Base-by-base conservation (phyloP, 179 eudicot genomes). In the Beta corolliflora region DNA sequence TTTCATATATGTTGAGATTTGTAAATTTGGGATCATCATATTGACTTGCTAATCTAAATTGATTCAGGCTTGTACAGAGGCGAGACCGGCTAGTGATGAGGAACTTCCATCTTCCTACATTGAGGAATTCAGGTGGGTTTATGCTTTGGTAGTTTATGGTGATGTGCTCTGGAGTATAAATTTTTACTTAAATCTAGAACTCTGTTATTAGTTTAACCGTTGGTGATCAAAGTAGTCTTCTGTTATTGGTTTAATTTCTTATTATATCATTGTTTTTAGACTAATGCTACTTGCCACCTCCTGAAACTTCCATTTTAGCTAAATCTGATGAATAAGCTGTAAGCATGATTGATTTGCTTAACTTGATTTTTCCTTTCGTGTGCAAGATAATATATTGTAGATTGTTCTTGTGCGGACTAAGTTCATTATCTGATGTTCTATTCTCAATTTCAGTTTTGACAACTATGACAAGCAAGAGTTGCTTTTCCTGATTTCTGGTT, bases 1-100 rank as follows among this genome's bases (percentile, higher is more conserved):
- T 21, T 21, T 23, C 9, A 25, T 65, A 65, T 77, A 23, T 15
- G 64, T 41, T n/a, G 3, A 31, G 0, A 3, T 48, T 21, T 23
- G 0, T 16, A 23, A 81, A 78, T 36, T 61, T 84, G 46, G 44
- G 6, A 76, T 46, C 3, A 76, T 68, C 79, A 54, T 73, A 54
- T 73, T 86, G 87, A 81, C 79, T 75, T 90, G 90, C 87, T 85
- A 73, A 85, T 89, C 87, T 85, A 73, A 85, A 87, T 83, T 88
- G 90, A 76, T 86, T 83, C 92, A 96, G 99, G 92, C 86, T 79
- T 96, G 99, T 91, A 91, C 85, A 89, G 84, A 86, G 54, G 89
- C 88, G 81, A 94, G 99, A 85, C 93, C 93, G 54, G 99, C 99
- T 73, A 86, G 61, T 82, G 93, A 96, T 85, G 99, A 96, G 82